Evolutionary conservation across 306 rosid genomes (phyloP).

Genomic region (Boehmeria nivea): DNA sequence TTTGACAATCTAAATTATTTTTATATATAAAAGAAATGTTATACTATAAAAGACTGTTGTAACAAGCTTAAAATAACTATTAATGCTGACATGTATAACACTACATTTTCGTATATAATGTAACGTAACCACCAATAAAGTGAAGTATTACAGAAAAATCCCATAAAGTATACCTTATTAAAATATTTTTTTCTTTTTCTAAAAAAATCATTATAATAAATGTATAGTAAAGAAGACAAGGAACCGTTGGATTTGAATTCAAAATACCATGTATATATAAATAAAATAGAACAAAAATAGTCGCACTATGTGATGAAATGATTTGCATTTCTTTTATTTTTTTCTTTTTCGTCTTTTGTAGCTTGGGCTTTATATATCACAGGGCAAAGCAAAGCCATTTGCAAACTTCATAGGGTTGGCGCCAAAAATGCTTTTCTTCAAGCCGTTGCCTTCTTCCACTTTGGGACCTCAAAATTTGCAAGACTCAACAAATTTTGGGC

Average conservation of each 20-base stretch:
- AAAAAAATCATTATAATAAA: too few relatives aligned
- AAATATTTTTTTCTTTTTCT: too few relatives aligned
- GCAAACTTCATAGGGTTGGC: constrained; percentile 26
- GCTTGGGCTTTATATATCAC: constrained; percentile 9
- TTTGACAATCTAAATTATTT: too few relatives aligned
- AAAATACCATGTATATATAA: constrained; percentile 10
- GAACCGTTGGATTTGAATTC: constrained; percentile 64
- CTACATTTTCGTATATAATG: too few relatives aligned
- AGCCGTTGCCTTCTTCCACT: constrained; percentile 16
- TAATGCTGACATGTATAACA: too few relatives aligned
- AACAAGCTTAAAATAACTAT: too few relatives aligned
- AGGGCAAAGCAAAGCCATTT: constrained; percentile 20
- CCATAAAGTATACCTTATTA: too few relatives aligned
- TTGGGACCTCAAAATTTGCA: constrained; percentile 2
- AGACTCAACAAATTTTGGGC: background rate
- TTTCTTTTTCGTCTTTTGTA: constrained; percentile 18
- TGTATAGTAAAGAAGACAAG: constrained; percentile 21
- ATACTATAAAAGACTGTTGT: too few relatives aligned
- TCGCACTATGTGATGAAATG: constrained; percentile 18
- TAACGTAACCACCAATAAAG: too few relatives aligned
- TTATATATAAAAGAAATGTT: too few relatives aligned
- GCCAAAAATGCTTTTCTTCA: constrained; percentile 39
- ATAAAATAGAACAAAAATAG: background rate
- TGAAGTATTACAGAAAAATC: too few relatives aligned
- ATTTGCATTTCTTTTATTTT: background rate